Percentiles rank a stretch among this genome's conserved stretches.
These are phyloP conservation scores for Solanum hybrid DNA, from an alignment of 305 asterid species.

Conservation along the genomic window DNA sequence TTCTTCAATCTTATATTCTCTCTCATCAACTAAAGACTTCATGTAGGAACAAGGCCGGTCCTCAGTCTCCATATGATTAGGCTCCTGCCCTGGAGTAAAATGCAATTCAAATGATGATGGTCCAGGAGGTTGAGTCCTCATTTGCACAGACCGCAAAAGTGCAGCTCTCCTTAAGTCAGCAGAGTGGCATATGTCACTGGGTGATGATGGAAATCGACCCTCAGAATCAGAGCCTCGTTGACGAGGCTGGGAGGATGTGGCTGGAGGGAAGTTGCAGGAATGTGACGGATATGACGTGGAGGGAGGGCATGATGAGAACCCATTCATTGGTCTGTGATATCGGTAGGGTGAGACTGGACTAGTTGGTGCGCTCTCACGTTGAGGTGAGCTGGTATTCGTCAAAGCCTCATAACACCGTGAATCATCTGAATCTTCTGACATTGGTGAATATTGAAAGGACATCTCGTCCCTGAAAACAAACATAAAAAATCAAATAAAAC, in stretches of 20 bases:
- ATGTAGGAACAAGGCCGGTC: conserved; percentile 44
- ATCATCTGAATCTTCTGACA: conserved; percentile 43
- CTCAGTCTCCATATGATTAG: conserved; percentile 47
- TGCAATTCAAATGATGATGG: conserved; percentile 38
- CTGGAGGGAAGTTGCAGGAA: conserved; percentile 13
- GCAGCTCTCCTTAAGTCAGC: conserved; percentile 85
- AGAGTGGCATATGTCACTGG: conserved; percentile 94
- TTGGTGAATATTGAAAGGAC: conserved; percentile 33
- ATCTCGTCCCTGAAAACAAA: conserved; percentile 30
- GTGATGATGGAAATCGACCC: conserved; percentile 89
- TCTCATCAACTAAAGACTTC: conserved; percentile 51
- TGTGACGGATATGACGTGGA: conserved; percentile 17
- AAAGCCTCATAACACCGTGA: conserved; percentile 22
- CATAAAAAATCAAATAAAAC: background rate
- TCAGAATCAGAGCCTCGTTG: conserved; percentile 82
- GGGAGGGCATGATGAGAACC: conserved; percentile 18
- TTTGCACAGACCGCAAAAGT: conserved; percentile 75
- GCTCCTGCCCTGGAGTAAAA: conserved; percentile 40
- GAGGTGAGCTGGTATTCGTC: conserved; percentile 22
- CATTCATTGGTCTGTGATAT: conserved; percentile 24
- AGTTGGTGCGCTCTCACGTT: conserved; percentile 31
- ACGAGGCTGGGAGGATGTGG: conserved; percentile 43
- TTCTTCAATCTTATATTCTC: conserved; percentile 43
- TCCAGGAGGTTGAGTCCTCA: conserved; percentile 69
- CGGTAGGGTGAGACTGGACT: conserved; percentile 40